These are phyloP conservation scores for Carex sylvatica DNA, from an alignment of 202 grass and related monocot genomes.

Conservation along the genomic window DNA sequence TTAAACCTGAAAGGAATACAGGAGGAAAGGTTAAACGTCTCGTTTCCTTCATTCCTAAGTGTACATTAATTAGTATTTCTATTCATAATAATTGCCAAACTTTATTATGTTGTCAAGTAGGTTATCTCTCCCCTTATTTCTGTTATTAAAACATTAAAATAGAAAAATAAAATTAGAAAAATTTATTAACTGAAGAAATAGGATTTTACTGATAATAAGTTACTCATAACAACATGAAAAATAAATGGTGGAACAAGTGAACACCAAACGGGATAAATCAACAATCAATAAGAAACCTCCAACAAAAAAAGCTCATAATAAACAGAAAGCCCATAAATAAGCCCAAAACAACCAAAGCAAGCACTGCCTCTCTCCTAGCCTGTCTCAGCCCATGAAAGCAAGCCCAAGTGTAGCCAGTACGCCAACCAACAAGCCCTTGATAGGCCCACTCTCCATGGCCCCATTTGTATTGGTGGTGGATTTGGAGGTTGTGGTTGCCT, in stretches of 20 bases:
- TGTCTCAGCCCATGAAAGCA: slow-evolving; percentile 35
- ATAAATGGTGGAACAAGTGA: neutral
- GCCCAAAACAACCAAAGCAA: neutral
- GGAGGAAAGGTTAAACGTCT: too few relatives aligned
- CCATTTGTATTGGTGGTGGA: slow-evolving; percentile 1
- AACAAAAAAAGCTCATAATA: neutral
- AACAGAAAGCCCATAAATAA: neutral
- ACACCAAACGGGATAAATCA: neutral
- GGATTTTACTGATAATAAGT: neutral
- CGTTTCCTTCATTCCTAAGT: too few relatives aligned
- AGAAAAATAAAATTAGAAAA: neutral
- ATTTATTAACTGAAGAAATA: neutral
- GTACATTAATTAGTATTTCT: too few relatives aligned
- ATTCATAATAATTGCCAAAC: neutral
- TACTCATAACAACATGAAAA: neutral
- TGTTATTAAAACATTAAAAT: neutral
- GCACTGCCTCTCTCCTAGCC: slow-evolving; percentile 49
- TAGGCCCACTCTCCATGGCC: slow-evolving; percentile 19
- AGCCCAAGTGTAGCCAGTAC: slow-evolving; percentile 26
- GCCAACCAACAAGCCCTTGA: slow-evolving; percentile 20
- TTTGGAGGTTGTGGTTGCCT: neutral
- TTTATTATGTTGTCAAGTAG: neutral
- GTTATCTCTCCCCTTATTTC: neutral
- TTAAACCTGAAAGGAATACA: too few relatives aligned
- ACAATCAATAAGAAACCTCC: neutral